Base-by-base conservation (phyloP, 495 filamentous ascomycete genomes). In the Cercophora sp. region DNA sequence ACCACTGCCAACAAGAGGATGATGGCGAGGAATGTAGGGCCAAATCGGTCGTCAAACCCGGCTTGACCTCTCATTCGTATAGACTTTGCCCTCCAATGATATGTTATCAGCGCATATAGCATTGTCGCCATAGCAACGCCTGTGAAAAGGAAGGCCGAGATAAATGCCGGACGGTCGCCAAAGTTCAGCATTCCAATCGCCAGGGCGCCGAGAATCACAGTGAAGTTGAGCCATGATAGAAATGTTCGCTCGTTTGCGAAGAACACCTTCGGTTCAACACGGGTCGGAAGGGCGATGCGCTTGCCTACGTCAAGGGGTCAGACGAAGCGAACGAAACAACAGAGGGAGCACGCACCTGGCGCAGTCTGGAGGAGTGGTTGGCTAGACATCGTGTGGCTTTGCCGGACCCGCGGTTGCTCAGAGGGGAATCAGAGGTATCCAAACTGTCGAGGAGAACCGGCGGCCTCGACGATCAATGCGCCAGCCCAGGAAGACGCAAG, bases 171-270 rank as follows among this genome's bases (percentile, higher is more conserved):
- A 47, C 82, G 84, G 70, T 99, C 94, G 64, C 93, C 92, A 62
- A 99, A 99, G 79, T 99, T 99, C 56, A 99, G 81, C 54, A 99
- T 88, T 47, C 94, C 93, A 51, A 97, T 85, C 22, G 91, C 92
- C 44, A 99, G 83, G 47, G 92, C 91, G 62, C 93, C 93, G 35
- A 99, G 84, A 69, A 99, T 91, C 64, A 97, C 92, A 65, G 88
- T 93, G 80, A 97, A 97, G 78, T 97, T 97, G 60, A 99, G 87
- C 94, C 94, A 99, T 65, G 88, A 93, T 62, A 99, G 84, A 64
- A 97, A 99, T 34, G 93, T 99, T 46, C 93, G 91, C 77, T 99
- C 93, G 77, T 97, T 97, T 69, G 93, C 93, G 79, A 99, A 99
- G 84, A 97, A 99, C 74, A 98, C 93, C 72, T 99, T 99, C 32